Base-by-base conservation (phyloP, 352 stramenopile genomes). In the Phytophthora podocarpi region DNA sequence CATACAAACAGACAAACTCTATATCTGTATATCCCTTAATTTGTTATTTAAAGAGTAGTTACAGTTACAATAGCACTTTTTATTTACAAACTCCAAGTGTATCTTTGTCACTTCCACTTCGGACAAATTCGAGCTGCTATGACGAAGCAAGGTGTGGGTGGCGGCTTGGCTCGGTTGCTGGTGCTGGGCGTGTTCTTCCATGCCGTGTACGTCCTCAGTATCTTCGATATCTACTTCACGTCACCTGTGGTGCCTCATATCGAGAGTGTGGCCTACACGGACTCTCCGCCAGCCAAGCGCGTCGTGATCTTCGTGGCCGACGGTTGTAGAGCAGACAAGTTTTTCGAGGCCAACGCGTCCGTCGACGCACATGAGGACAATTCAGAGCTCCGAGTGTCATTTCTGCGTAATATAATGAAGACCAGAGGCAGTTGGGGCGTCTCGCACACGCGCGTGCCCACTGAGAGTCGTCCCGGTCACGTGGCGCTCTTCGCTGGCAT, bases 141-240 rank as follows among this genome's bases (percentile, higher is more conserved):
- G 60, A 42, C 26, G 9, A 32, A 48, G n/a, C 15, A 8, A 4
- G 23, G 23, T 7, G 27, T 28, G 3, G 53, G 39, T n/a, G 51
- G 41, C 9, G 68, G 71, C 2, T 39, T 75, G 20, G 37, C 68
- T 28, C 43, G 23, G 36, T 64, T 93, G 32, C 71, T 93, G 28
- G 37, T 90, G 58, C 74, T 94, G 26, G 85, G 85, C 58, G 83
- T 93, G 37, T 40, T 79, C 45, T 92, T 96, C 73, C 87, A 96
- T 65, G 77, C 72, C 20, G 59, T 89, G 41, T 96, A 96, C 77
- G 82, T 96, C 56, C 70, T 93, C 21, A 96, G 87, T 59, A 94
- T 96, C 76, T 94, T 96, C 59, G 87, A 96, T 71, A 94, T 96
- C 50, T 96, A 96, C 85, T 96, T 96, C 72, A 93, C 82, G 57